Evolutionary conservation across 2,329 filamentous ascomycete species (phyloP).

Genomic region (Verticillium zaregamsianum): DNA sequence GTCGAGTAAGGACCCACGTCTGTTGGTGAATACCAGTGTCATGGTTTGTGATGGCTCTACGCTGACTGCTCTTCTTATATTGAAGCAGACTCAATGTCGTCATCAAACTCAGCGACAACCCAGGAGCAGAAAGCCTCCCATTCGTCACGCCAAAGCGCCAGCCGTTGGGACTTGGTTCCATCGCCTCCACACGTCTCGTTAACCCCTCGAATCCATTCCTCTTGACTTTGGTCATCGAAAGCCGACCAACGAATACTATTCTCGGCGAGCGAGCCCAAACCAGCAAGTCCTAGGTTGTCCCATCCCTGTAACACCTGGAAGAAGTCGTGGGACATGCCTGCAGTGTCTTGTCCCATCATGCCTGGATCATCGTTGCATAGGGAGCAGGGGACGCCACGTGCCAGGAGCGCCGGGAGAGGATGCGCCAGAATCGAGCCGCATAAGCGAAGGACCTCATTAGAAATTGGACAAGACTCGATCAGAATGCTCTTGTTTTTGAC

Average conservation of each 20-base stretch:
- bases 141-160: constrained; percentile 74
- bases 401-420: constrained; percentile 76
- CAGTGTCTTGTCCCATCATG: constrained; percentile 77
- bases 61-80: no score
- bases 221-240: constrained; percentile 72
- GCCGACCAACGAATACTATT: constrained; percentile 89
- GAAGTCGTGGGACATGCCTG: constrained; percentile 86
- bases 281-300: constrained; percentile 85
- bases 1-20: no score
- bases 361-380: constrained; percentile 90
- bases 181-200: constrained; percentile 59
- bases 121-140: constrained; percentile 92
- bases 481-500: constrained; percentile 85
- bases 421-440: constrained; percentile 73
- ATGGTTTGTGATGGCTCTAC: no score
- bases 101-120: constrained; percentile 72
- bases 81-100: no score
- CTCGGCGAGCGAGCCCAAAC: constrained; percentile 81
- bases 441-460: constrained; percentile 80
- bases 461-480: constrained; percentile 86
- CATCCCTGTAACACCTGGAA: constrained; percentile 88
- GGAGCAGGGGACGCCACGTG: constrained; percentile 77
- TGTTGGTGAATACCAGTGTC: no score
- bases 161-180: constrained; percentile 65
- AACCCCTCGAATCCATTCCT: constrained; percentile 70